These are phyloP conservation scores for Kalanchoe fedtschenkoi DNA, from an alignment of 164 flowering plant species.

Conservation along the genomic window DNA sequence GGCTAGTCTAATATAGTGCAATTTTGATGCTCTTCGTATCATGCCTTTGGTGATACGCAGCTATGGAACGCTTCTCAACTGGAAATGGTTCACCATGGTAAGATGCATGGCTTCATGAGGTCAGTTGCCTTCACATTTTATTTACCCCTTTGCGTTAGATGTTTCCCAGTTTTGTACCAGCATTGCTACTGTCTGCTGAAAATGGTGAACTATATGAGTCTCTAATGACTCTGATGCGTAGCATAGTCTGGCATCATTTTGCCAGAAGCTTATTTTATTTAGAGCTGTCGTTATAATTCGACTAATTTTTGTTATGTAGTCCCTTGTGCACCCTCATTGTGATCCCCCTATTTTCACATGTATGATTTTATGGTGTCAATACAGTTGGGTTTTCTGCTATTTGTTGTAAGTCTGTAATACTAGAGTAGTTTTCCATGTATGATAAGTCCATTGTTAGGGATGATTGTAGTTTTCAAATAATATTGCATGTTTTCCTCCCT, in stretches of 20 bases:
- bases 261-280: not conserved
- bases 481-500: not conserved
- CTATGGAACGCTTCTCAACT: slow-evolving; percentile 97
- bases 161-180: not conserved
- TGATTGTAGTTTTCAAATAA: not conserved
- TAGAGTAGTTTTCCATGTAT: no score
- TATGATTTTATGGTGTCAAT: no score
- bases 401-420: no score
- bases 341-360: not conserved
- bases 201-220: no score
- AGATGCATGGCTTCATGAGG: slow-evolving; percentile 99
- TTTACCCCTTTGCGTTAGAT: not conserved
- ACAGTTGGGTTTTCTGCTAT: no score
- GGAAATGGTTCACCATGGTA: slow-evolving; percentile 88
- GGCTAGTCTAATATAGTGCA: no score
- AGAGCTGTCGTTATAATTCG: not conserved
- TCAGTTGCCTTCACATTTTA: slow-evolving; percentile 22
- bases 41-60: slow-evolving; percentile 29
- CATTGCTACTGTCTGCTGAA: not conserved
- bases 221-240: no score
- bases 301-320: no score
- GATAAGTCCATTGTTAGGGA: no score
- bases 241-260: not conserved
- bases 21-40: not conserved
- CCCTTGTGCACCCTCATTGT: not conserved